Evolutionary conservation across 1,284 basidiomycete species (phyloP).

Genomic region (Malassezia restricta): DNA sequence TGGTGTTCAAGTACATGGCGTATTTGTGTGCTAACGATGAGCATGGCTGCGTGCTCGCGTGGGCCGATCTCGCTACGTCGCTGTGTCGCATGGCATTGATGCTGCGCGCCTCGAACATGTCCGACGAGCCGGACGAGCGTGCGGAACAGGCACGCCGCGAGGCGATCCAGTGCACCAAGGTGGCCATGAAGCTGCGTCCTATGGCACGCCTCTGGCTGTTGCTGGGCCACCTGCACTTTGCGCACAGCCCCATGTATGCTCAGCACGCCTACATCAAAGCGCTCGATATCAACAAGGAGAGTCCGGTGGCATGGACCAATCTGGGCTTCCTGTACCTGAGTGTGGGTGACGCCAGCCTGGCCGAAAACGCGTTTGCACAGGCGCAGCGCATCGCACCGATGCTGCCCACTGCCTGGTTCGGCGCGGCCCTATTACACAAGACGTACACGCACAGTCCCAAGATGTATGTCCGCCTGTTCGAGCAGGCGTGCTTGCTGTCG

Average conservation of each 20-base stretch:
- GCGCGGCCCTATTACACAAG: slow-evolving; percentile 68
- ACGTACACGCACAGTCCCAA: slow-evolving; percentile 55
- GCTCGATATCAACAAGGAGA: slow-evolving; percentile 66
- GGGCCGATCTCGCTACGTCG: slow-evolving; percentile 37
- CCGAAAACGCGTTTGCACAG: slow-evolving; percentile 71
- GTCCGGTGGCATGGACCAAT: slow-evolving; percentile 63
- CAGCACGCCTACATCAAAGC: slow-evolving; percentile 89
- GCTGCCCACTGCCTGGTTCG: slow-evolving; percentile 79
- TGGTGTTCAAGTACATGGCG: slow-evolving; percentile 36
- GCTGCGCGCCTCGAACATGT: slow-evolving; percentile 52
- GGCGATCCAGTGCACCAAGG: slow-evolving; percentile 58
- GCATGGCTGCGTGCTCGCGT: slow-evolving; percentile 27
- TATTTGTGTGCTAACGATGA: slow-evolving; percentile 27
- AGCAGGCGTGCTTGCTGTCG: slow-evolving; percentile 66
- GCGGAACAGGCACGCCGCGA: slow-evolving; percentile 50
- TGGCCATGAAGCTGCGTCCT: slow-evolving; percentile 65
- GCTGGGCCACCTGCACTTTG: slow-evolving; percentile 63
- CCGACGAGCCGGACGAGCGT: slow-evolving; percentile 34
- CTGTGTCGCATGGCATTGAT: slow-evolving; percentile 22
- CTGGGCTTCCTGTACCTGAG: slow-evolving; percentile 81
- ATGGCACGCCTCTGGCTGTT: slow-evolving; percentile 72
- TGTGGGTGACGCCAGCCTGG: slow-evolving; percentile 67
- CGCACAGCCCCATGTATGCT: slow-evolving; percentile 58
- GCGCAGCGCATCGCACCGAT: slow-evolving; percentile 88
- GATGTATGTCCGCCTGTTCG: slow-evolving; percentile 62